Percentiles rank a stretch among this genome's conserved stretches.
These are phyloP conservation scores for Colletotrichum spinosum DNA, from an alignment of 2,329 filamentous ascomycete species.

Conservation along the genomic window DNA sequence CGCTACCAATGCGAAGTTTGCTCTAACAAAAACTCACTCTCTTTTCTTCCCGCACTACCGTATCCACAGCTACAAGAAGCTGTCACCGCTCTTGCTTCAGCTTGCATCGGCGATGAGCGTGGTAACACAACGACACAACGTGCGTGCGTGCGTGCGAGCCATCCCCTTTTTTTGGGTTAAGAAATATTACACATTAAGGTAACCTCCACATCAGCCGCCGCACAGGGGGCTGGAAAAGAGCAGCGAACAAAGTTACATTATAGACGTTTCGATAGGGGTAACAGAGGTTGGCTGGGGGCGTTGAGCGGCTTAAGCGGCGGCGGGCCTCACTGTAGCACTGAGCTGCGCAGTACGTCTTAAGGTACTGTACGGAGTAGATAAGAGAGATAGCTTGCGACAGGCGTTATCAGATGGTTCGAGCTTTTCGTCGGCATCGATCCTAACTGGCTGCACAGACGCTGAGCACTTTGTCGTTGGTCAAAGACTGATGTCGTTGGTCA, in stretches of 20 bases:
- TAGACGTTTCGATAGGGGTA: conserved; percentile 30
- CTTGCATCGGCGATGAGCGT: conserved; percentile 26
- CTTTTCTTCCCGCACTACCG: background rate
- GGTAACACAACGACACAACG: background rate
- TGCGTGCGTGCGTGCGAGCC: no score
- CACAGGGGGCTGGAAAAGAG: no score
- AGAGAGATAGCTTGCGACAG: conserved; percentile 5
- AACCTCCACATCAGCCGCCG: no score
- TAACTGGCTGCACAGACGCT: conserved; percentile 18
- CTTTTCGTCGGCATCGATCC: conserved; percentile 1
- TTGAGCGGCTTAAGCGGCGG: conserved; percentile 20
- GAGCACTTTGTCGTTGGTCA: conserved; percentile 5
- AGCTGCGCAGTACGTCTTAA: background rate
- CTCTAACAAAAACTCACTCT: no score
- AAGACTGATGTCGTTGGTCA: conserved; percentile 12
- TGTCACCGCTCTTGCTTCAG: conserved; percentile 16
- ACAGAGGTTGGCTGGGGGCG: conserved; percentile 23
- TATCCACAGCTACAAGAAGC: conserved; percentile 9
- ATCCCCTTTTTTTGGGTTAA: background rate
- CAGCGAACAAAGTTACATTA: no score
- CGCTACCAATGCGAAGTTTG: no score
- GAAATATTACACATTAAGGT: no score
- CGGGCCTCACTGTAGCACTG: background rate
- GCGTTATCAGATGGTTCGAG: conserved; percentile 14
- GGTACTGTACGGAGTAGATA: conserved; percentile 7